Evolutionary conservation across 2,329 filamentous ascomycete species (phyloP).

Genomic region (Colletotrichum sp.): DNA sequence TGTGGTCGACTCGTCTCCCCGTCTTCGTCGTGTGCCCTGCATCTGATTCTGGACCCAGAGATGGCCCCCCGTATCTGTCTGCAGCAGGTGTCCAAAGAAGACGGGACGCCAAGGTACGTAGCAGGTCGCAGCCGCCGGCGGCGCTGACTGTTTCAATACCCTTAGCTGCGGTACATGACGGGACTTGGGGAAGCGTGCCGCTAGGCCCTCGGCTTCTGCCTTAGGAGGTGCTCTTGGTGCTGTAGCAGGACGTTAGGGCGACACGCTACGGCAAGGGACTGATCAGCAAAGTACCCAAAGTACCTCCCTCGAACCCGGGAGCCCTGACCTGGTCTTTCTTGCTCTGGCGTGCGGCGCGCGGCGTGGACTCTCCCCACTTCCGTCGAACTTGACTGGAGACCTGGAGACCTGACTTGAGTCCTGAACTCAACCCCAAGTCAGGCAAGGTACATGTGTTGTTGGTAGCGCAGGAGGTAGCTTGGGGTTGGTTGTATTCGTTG

Average conservation of each 20-base stretch:
- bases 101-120: slow-evolving; percentile 1
- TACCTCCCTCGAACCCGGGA: slow-evolving; percentile 10
- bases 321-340: slow-evolving; percentile 18
- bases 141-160: background rate
- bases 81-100: background rate
- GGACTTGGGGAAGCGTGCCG: background rate
- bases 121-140: slow-evolving; percentile 7
- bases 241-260: background rate
- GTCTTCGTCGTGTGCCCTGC: background rate
- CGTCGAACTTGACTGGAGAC: slow-evolving; percentile 8
- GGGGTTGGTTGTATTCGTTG: background rate
- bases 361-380: slow-evolving; percentile 17
- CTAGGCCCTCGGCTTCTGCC: background rate
- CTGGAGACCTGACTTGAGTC: slow-evolving; percentile 4
- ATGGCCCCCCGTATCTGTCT: background rate
- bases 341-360: slow-evolving; percentile 13
- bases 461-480: background rate
- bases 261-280: background rate
- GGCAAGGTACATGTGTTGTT: slow-evolving; percentile 2
- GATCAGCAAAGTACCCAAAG: slow-evolving; percentile 13
- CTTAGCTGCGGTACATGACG: background rate
- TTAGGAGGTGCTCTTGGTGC: background rate
- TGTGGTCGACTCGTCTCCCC: background rate
- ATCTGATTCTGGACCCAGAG: background rate
- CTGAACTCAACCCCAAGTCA: slow-evolving; percentile 6